A percentile compares a stretch with the other conserved stretches of the same genome.
These are phyloP conservation scores for Hymenoscyphus repandus DNA, from an alignment of 2,329 filamentous ascomycete species.

Conservation along the genomic window DNA sequence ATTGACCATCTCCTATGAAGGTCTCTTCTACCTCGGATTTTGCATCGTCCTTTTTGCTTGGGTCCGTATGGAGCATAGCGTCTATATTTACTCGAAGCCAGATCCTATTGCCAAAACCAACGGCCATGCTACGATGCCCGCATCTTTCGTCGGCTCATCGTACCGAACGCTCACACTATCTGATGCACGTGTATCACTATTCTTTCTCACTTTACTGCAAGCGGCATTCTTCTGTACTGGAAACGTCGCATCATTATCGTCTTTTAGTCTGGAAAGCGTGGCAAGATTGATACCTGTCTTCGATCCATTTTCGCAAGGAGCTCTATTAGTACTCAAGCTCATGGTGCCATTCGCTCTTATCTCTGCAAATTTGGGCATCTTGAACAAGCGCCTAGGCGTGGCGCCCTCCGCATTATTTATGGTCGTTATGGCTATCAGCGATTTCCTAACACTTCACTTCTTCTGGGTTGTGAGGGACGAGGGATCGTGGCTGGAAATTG, in stretches of 20 bases:
- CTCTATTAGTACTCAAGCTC: constrained; percentile 80
- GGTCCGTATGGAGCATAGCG: constrained; percentile 84
- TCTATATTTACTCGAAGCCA: constrained; percentile 46
- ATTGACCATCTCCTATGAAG: constrained; percentile 94
- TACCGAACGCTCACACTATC: constrained; percentile 66
- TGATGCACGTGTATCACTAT: constrained; percentile 85
- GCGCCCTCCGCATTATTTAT: constrained; percentile 89
- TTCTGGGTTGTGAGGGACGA: constrained; percentile 98
- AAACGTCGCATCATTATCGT: constrained; percentile 89
- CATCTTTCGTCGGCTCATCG: constrained; percentile 24
- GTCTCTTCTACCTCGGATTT: constrained; percentile 91
- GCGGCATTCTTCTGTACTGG: constrained; percentile 96
- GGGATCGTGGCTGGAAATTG: constrained; percentile 95
- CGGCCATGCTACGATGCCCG: constrained; percentile 16
- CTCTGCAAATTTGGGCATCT: constrained; percentile 86
- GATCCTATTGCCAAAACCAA: constrained; percentile 14
- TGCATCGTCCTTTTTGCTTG: constrained; percentile 76
- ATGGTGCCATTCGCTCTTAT: constrained; percentile 91
- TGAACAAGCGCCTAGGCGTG: constrained; percentile 79
- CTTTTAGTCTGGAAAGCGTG: constrained; percentile 90
- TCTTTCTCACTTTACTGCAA: constrained; percentile 92
- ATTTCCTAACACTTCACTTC: constrained; percentile 90
- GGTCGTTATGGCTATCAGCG: constrained; percentile 85
- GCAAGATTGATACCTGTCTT: constrained; percentile 84
- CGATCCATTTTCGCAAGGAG: constrained; percentile 86